phyloP scores from a whole-genome alignment of 495 filamentous ascomycete species.

The Tetracladium marchalianum region DNA sequence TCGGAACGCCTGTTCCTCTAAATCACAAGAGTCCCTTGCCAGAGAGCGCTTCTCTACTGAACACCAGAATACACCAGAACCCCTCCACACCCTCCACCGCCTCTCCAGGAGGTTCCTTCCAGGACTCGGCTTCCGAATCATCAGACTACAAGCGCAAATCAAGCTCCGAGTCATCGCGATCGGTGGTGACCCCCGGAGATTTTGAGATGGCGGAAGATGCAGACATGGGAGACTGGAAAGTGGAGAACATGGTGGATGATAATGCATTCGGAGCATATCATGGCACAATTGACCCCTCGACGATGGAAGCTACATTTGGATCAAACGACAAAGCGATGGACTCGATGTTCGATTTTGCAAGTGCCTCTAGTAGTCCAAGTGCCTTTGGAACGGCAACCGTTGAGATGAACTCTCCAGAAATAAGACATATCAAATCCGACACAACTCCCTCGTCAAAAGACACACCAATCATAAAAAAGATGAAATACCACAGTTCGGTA shows the following conservation, averaged over 20 bases:
- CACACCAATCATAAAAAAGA: slow-evolving; percentile 11
- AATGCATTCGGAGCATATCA: slow-evolving; percentile 10
- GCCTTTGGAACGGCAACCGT: slow-evolving; percentile 28
- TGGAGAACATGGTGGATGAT: slow-evolving; percentile 25
- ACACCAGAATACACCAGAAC: slow-evolving; percentile 13
- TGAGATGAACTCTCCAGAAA: slow-evolving; percentile 22
- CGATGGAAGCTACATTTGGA: slow-evolving; percentile 35
- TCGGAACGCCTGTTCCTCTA: slow-evolving; percentile 9
- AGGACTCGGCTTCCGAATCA: slow-evolving; percentile 37
- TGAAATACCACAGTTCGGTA: slow-evolving; percentile 20
- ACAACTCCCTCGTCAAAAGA: slow-evolving; percentile 4
- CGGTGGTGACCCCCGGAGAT: slow-evolving; percentile 20
- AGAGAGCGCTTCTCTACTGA: slow-evolving; percentile 16
- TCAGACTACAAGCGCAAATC: slow-evolving; percentile 35
- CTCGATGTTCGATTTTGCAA: slow-evolving; percentile 59
- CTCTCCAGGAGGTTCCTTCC: slow-evolving; percentile 33
- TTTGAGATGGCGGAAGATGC: slow-evolving; percentile 19
- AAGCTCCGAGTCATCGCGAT: slow-evolving; percentile 33
- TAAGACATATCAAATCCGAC: slow-evolving; percentile 18
- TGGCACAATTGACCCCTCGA: slow-evolving; percentile 21
- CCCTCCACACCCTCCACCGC: slow-evolving; percentile 20
- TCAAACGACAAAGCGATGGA: slow-evolving; percentile 54
- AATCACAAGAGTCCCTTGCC: slow-evolving; percentile 10
- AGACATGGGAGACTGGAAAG: slow-evolving; percentile 21
- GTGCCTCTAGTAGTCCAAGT: slow-evolving; percentile 56